Percentiles rank a stretch among this genome's conserved stretches.
Evolutionary conservation across 169 alveolate genomes (phyloP).

Genomic region (Plasmodium yoelii): DNA sequence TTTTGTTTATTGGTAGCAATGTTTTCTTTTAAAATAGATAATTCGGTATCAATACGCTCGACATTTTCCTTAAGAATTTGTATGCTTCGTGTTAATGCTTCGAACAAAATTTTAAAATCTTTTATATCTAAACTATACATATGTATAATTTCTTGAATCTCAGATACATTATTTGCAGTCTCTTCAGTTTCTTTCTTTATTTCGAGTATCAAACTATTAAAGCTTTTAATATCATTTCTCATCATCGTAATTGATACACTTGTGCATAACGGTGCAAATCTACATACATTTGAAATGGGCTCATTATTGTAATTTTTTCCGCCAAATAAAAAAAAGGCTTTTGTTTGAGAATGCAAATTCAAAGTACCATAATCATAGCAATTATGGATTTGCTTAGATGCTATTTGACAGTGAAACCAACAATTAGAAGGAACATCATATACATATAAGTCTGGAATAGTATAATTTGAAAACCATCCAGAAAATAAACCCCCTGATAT

Average conservation of each 20-base stretch:
- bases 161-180: conserved; percentile 67
- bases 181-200: conserved; percentile 68
- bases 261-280: conserved; percentile 76
- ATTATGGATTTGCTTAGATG: conserved; percentile 60
- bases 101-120: conserved; percentile 71
- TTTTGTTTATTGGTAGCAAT: conserved; percentile 6
- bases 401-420: conserved; percentile 72
- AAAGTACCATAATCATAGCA: conserved; percentile 77
- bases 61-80: conserved; percentile 38
- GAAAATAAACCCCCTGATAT: conserved; percentile 72
- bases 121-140: conserved; percentile 60
- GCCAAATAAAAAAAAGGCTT: conserved; percentile 74
- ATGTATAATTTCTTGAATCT: conserved; percentile 66
- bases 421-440: conserved; percentile 77
- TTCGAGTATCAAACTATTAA: conserved; percentile 38
- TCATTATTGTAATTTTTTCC: conserved; percentile 70
- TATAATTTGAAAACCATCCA: conserved; percentile 77
- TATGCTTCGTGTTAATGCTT: conserved; percentile 61
- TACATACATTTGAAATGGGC: conserved; percentile 73
- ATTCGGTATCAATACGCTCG: conserved; percentile 27
- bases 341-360: conserved; percentile 70
- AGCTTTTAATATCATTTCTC: conserved; percentile 58
- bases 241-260: conserved; percentile 71
- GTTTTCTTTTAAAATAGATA: conserved; percentile 12
- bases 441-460: conserved; percentile 72